A percentile compares a stretch with the other conserved stretches of the same genome.
Evolutionary conservation across 108 stramenopile species (phyloP).

Genomic region (Pinguiococcus pyrenoidosus): DNA sequence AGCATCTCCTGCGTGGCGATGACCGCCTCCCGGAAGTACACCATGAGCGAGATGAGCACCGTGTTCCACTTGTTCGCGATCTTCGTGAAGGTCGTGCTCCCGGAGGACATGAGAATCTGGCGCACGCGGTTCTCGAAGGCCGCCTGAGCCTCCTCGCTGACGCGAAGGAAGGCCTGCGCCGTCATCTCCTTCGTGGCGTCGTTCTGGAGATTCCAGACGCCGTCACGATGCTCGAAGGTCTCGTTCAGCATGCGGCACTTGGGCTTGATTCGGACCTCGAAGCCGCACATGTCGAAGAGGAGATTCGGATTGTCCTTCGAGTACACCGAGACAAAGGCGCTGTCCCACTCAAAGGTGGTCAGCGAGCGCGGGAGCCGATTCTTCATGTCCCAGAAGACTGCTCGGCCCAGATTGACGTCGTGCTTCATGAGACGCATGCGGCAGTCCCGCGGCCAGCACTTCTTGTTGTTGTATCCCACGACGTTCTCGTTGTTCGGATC

Average conservation of each 20-base stretch:
- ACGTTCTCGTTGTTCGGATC: constrained; percentile 99
- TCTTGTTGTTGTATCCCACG: constrained; percentile 97
- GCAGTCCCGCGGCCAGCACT: constrained; percentile 97
- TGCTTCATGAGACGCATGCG: constrained; percentile 90
- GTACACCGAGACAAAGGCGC: constrained; percentile 94
- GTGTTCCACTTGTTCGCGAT: constrained; percentile 99
- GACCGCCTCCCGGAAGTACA: constrained; percentile 97
- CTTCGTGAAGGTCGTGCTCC: constrained; percentile 93
- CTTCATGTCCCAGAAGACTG: constrained; percentile 97
- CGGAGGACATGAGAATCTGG: constrained; percentile 95
- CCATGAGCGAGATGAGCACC: constrained; percentile 75
- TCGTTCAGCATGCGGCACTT: constrained; percentile 57
- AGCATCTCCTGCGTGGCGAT: constrained; percentile 80
- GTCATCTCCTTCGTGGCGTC: constrained; percentile 97
- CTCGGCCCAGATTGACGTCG: constrained; percentile 96
- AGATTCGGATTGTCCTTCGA: constrained; percentile 96
- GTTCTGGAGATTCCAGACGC: constrained; percentile 98
- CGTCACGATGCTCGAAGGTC: constrained; percentile 74
- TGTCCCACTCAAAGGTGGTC: constrained; percentile 95
- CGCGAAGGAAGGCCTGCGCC: constrained; percentile 56
- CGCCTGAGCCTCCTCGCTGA: constrained; percentile 77
- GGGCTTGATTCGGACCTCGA: constrained; percentile 92
- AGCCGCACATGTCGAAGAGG: constrained; percentile 95
- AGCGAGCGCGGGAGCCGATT: constrained; percentile 90
- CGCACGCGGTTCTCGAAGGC: constrained; percentile 95